These are phyloP conservation scores for Mycogone perniciosa DNA, from an alignment of 2,329 filamentous ascomycete species.

Conservation along the genomic window DNA sequence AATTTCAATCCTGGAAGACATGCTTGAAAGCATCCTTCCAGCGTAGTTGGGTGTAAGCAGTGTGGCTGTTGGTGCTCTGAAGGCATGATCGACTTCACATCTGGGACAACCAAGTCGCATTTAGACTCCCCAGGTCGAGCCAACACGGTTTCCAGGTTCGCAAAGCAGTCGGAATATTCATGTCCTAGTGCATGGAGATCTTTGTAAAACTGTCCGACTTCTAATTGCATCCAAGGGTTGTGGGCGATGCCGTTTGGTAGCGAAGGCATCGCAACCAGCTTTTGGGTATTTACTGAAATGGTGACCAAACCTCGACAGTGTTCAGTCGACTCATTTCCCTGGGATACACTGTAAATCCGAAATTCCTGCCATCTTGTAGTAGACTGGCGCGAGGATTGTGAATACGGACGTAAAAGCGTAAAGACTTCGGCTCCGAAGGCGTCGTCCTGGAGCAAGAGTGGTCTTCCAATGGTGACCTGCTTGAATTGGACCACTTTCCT, in stretches of 20 bases:
- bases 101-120: constrained; percentile 9
- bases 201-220: constrained; percentile 4
- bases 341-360: constrained; percentile 10
- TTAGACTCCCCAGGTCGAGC: constrained; percentile 6
- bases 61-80: constrained; percentile 10
- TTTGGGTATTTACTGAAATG: constrained; percentile 2
- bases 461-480: constrained; percentile 8
- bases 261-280: not conserved
- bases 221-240: constrained; percentile 1
- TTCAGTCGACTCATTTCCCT: constrained; percentile 10
- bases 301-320: constrained; percentile 10
- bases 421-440: constrained; percentile 14
- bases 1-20: constrained; percentile 3
- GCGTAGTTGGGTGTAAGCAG: constrained; percentile 12
- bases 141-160: constrained; percentile 4
- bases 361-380: constrained; percentile 11
- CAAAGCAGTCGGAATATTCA: constrained; percentile 11
- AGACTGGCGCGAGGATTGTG: constrained; percentile 5
- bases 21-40: constrained; percentile 12
- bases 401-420: constrained; percentile 5
- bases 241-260: not conserved
- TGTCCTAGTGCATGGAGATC: constrained; percentile 5
- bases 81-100: constrained; percentile 13
- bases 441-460: constrained; percentile 11
- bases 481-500: constrained; percentile 6